Evolutionary conservation across 148 eudicot species (phyloP), one percentile per base, ranked within the genome.

Genomic region (Pouteria glomerata): DNA sequence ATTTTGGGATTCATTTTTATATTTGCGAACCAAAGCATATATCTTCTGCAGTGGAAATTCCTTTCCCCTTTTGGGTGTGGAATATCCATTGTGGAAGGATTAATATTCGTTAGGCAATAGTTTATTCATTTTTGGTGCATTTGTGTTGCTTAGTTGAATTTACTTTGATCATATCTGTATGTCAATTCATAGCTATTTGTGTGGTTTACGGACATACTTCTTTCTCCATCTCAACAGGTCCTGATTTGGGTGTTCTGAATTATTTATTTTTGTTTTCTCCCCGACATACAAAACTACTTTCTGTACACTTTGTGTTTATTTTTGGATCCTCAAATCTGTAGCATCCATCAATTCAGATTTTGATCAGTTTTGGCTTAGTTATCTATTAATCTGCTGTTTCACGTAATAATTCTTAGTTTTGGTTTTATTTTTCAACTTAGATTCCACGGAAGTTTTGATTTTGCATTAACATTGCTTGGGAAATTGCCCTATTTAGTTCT

Each of bases 61-160:
- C 62, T 69, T 58, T 68, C 67, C 42, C 45, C 70, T 64, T 78
- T 66, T 70, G 62, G 68, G 27, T 60, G 59, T 57, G 78, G 82
- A 70, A 84, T 84, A 84, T 78, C 73, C 83, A 65, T 60, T 69
- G 64, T 69, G 31, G 73, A 47, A 68, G 77, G 57, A 68, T 63
- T 80, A 35, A 82, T 45, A 74, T 80, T 78, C 79, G 72, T 74
- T 73, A 34, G 50, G 53, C 7, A 27, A 77, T 45, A 74, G 84
- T 61, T 80, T 56, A 26, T 68, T 75, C 57, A 47, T 23, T 57
- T 71, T 7, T 12, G 29, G 60, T 48, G 50, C 57, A 67, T 71
- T 23, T 58, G 42, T 52, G 26, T n/a, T 55, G 68, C 69, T 52
- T 63, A 33, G 29, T 83, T 62, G 56, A 47, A 33, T 76, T 26